Conservation (phyloP, 805 yeast species). For the Teunomyces gatunensis region DNA sequence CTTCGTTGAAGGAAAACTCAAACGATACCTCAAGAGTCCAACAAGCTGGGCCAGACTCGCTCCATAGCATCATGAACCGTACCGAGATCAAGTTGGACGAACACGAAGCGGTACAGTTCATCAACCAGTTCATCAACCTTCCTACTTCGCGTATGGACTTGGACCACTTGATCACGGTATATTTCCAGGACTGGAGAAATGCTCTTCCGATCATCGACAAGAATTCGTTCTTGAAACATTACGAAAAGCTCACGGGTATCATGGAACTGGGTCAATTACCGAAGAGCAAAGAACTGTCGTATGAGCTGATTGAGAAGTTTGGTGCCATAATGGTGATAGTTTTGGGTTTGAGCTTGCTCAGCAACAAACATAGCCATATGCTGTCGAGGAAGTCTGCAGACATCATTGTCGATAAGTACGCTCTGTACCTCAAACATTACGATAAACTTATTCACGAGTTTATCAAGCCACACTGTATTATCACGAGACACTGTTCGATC, state of each 20-base stretch:
- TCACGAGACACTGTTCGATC: slow-evolving; percentile 57
- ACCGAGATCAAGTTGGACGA: slow-evolving; percentile 25
- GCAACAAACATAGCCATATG: slow-evolving; percentile 35
- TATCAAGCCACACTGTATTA: slow-evolving; percentile 55
- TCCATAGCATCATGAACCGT: slow-evolving; percentile 26
- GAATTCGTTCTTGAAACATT: slow-evolving; percentile 62
- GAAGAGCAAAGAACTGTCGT: slow-evolving; percentile 8
- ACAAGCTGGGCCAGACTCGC: slow-evolving; percentile 16
- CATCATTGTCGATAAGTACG: slow-evolving; percentile 18
- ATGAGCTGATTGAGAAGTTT: slow-evolving; percentile 48
- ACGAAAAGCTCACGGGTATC: slow-evolving; percentile 45
- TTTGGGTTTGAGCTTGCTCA: slow-evolving; percentile 47
- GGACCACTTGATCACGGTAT: slow-evolving; percentile 66
- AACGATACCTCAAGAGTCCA: slow-evolving; percentile 11
- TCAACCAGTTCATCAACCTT: slow-evolving; percentile 26
- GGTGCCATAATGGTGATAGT: slow-evolving; percentile 53
- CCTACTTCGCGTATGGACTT: slow-evolving; percentile 56
- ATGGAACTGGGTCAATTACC: slow-evolving; percentile 32
- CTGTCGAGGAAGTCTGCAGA: slow-evolving; percentile 8
- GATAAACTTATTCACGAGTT: slow-evolving; percentile 62
- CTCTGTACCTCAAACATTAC: slow-evolving; percentile 42
- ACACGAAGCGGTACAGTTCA: slow-evolving; percentile 46
- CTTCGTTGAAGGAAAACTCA: slow-evolving; percentile 56
- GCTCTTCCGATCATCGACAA: slow-evolving; percentile 68
- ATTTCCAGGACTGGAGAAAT: slow-evolving; percentile 76